Base-by-base conservation (phyloP, 768 basidiomycete genomes). In the Tulasnella sp. region DNA sequence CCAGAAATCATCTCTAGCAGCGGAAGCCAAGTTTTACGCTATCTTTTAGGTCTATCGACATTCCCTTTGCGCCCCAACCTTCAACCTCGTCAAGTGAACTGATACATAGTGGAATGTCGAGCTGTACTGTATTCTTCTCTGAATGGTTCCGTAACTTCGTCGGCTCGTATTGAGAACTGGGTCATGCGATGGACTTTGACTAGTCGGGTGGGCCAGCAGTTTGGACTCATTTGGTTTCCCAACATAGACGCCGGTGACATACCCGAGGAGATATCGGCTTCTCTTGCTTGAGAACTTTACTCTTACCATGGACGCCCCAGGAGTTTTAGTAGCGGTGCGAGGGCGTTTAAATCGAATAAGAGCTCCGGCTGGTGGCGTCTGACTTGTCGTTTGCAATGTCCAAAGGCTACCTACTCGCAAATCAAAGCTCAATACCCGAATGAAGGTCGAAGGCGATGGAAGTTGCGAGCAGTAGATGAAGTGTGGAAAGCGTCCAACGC, bases 401-500 rank as follows among this genome's bases (percentile, higher is more conserved):
- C 12, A 5, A 77, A 80, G 79, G 74, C 42, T 6, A 69, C 20
- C 22, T 80, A 80, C 79, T 1, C 46, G 16, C 42, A 50, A 12
- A 16, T 50, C 41, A 73, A 73, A 50, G 31, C 42, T 22, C 28
- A 80, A 42, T 74, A 74, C 34, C 79, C 79, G 16, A 44, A 73
- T 20, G 79, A 80, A 50, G 79, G 79, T 16, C 72, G 79, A 74
- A 40, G 79, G 28, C 72, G 58, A 24, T 80, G 79, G 79, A 80
- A 80, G 46, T 22, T 80, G 14, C 64, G 79, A 42, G 72, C 79
- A 46, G 79, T 50, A 12, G 44, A 73, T 6, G 72, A 80, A 28
- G n/a, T 80, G 24, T 80, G 79, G 79, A 73, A 46, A 24, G 28
- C 34, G 3, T 69, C 64, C 20, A 69, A 6, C 14, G 31, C 31